Evolutionary conservation across 768 basidiomycete species (phyloP).

Genomic region (Goffeauzyma gilvescens): DNA sequence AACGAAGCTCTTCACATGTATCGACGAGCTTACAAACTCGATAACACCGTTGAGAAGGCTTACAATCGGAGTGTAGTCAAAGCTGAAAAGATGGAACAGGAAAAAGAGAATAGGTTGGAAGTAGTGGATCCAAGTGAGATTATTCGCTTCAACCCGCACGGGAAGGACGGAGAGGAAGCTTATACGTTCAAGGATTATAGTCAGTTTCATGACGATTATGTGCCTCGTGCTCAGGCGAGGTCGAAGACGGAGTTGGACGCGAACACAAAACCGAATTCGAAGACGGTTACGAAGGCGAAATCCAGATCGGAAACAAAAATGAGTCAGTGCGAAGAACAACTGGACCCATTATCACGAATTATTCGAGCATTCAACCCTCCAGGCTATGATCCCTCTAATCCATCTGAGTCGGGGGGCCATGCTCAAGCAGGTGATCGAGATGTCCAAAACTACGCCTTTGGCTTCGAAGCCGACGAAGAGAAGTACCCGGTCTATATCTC

Average conservation of each 20-base stretch:
- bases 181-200: conserved; percentile 23
- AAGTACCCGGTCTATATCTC: conserved; percentile 41
- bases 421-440: no score
- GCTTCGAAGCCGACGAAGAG: conserved; percentile 56
- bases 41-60: conserved; percentile 48
- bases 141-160: conserved; percentile 2
- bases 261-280: no score
- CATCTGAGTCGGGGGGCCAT: no score
- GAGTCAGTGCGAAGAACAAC: no score
- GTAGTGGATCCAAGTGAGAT: conserved; percentile 4
- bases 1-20: conserved; percentile 61
- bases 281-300: no score
- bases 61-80: conserved; percentile 32
- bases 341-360: no score
- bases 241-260: neutral
- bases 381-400: no score
- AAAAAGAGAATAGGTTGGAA: neutral
- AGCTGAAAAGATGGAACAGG: neutral
- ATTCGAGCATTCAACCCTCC: no score
- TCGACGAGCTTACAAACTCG: conserved; percentile 57
- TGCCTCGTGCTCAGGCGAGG: conserved; percentile 1
- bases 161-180: neutral
- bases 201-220: conserved; percentile 25
- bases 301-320: no score
- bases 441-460: conserved; percentile 3